Conservation (phyloP, 2,329 filamentous ascomycete genomes). For the Rutstroemia sp. region DNA sequence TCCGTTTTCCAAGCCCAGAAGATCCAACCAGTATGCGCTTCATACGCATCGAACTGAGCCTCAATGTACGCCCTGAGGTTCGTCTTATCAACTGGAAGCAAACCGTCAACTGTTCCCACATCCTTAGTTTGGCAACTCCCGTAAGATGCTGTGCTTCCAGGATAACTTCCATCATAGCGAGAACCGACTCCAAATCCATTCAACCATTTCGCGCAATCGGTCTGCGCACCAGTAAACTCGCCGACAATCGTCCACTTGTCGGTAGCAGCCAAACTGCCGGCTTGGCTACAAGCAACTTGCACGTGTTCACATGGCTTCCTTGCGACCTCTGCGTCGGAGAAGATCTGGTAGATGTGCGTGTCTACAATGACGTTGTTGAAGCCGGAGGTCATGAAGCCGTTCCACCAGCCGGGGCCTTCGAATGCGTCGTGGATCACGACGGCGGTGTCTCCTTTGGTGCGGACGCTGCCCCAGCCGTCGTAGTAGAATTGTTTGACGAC, state of each 20-base stretch:
- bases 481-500: slow-evolving; percentile 37
- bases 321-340: slow-evolving; percentile 29
- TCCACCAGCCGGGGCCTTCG: slow-evolving; percentile 46
- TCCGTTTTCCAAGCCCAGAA: slow-evolving; percentile 39
- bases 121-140: slow-evolving; percentile 35
- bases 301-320: slow-evolving; percentile 35
- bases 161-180: slow-evolving; percentile 38
- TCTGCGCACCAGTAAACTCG: slow-evolving; percentile 37
- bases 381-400: slow-evolving; percentile 48
- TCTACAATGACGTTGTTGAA: slow-evolving; percentile 35
- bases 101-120: slow-evolving; percentile 38
- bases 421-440: slow-evolving; percentile 56
- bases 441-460: slow-evolving; percentile 36
- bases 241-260: slow-evolving; percentile 34
- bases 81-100: slow-evolving; percentile 31
- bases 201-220: slow-evolving; percentile 38
- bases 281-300: slow-evolving; percentile 33
- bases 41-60: slow-evolving; percentile 37
- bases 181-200: slow-evolving; percentile 54
- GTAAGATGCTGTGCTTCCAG: slow-evolving; percentile 28
- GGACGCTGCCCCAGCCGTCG: slow-evolving; percentile 42
- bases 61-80: slow-evolving; percentile 33
- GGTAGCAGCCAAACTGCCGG: slow-evolving; percentile 27
- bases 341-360: slow-evolving; percentile 38
- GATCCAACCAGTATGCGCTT: slow-evolving; percentile 33